Conservation (phyloP, 2,329 filamentous ascomycete genomes). For the Tolypocladium sp. region DNA sequence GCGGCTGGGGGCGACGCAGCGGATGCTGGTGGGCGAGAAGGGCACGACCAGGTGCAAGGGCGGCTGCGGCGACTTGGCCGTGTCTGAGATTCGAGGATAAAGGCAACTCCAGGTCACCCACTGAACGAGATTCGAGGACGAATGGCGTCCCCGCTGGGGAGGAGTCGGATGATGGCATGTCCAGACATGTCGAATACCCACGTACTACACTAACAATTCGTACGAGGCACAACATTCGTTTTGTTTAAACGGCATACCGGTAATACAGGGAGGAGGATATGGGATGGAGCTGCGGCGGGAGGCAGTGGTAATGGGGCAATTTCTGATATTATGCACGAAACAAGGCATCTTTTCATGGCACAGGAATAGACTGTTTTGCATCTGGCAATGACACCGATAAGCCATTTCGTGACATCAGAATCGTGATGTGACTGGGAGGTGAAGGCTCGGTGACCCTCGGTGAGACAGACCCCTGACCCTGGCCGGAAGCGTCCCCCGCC, state of each 20-base stretch:
- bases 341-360: not conserved
- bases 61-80: not conserved
- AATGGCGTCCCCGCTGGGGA: not conserved
- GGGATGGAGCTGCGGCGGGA: not conserved
- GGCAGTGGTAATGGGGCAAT: not conserved
- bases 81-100: not conserved
- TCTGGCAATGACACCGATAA: too few species aligned
- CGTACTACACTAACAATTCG: not conserved
- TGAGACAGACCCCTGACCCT: not conserved
- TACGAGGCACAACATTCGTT: not conserved
- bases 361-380: too few species aligned
- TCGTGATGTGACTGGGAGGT: not conserved
- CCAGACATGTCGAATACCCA: not conserved
- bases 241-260: too few species aligned
- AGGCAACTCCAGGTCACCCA: not conserved
- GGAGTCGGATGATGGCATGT: not conserved
- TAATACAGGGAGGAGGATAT: not conserved
- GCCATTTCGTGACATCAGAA: too few species aligned
- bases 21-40: not conserved
- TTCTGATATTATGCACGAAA: not conserved
- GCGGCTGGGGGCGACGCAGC: constrained; percentile 36
- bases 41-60: not conserved
- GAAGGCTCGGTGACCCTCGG: not conserved
- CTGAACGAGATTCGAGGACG: not conserved
- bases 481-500: not conserved